Conservation (phyloP, 495 filamentous ascomycete species). For the Neurospora sp. region DNA sequence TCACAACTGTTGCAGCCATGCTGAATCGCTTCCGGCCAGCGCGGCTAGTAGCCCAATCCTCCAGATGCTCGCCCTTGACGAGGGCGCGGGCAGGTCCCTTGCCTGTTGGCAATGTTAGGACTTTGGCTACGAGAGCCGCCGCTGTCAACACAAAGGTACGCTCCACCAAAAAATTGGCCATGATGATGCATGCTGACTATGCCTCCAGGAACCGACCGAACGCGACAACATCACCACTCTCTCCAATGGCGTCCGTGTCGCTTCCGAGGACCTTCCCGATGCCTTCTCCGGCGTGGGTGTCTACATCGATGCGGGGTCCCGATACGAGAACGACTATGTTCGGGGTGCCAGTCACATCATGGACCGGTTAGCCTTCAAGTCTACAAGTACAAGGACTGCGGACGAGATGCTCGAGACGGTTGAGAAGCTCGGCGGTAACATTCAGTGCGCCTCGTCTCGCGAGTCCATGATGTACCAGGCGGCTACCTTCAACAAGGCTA, state of each 20-base stretch:
- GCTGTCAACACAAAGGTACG: background rate
- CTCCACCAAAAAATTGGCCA: background rate
- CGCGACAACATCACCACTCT: slow-evolving; percentile 83
- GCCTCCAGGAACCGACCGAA: slow-evolving; percentile 68
- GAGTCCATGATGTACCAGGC: slow-evolving; percentile 99
- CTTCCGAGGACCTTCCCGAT: slow-evolving; percentile 89
- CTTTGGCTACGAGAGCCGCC: background rate
- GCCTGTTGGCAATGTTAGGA: background rate
- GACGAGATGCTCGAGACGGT: slow-evolving; percentile 82
- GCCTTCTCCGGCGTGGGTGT: slow-evolving; percentile 94
- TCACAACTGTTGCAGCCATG: slow-evolving; percentile 11
- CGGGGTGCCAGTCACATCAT: slow-evolving; percentile 92
- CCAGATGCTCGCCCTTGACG: background rate
- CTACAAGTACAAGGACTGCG: slow-evolving; percentile 58
- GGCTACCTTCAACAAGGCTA: slow-evolving; percentile 91
- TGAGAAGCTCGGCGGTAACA: slow-evolving; percentile 83
- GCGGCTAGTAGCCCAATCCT: slow-evolving; percentile 11
- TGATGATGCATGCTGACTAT: slow-evolving; percentile 3
- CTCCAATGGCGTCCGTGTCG: slow-evolving; percentile 88
- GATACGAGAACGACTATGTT: slow-evolving; percentile 79
- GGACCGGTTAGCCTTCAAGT: slow-evolving; percentile 94
- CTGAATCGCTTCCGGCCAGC: slow-evolving; percentile 18
- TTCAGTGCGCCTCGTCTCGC: slow-evolving; percentile 89
- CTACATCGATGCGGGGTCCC: slow-evolving; percentile 91
- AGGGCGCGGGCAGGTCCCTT: background rate